Evolutionary conservation across 2,329 filamentous ascomycete species (phyloP).

Genomic region (Fusarium multiceps): DNA sequence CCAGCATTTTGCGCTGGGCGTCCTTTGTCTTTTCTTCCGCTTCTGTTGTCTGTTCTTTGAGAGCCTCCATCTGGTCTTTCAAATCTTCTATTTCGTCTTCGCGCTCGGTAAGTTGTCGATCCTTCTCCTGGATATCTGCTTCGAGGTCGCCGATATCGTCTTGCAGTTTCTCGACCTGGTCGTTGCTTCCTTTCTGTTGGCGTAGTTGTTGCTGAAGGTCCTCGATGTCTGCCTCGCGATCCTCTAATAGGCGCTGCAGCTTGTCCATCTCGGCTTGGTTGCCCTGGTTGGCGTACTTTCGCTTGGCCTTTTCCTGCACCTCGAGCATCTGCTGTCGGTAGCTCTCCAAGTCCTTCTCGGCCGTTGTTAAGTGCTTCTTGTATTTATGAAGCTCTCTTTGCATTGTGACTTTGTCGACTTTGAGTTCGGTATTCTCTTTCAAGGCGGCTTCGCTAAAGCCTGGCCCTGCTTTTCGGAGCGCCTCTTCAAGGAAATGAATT

Average conservation of each 20-base stretch:
- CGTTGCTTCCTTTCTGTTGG: constrained; percentile 65
- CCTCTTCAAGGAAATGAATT: constrained; percentile 95
- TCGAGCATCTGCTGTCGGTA: constrained; percentile 86
- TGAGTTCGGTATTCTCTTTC: constrained; percentile 95
- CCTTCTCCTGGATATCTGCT: constrained; percentile 79
- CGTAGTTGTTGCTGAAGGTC: constrained; percentile 70
- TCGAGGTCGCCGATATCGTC: constrained; percentile 82
- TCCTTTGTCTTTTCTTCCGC: constrained; percentile 69
- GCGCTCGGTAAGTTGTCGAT: constrained; percentile 76
- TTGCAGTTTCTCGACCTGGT: constrained; percentile 73
- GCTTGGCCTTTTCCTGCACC: constrained; percentile 83
- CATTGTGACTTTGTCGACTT: constrained; percentile 91
- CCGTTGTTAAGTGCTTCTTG: constrained; percentile 83
- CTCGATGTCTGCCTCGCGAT: constrained; percentile 70
- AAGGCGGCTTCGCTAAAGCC: constrained; percentile 90
- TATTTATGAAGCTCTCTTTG: constrained; percentile 87
- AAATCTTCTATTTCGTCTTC: constrained; percentile 79
- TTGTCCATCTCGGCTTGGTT: constrained; percentile 71
- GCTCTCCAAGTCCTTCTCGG: constrained; percentile 86
- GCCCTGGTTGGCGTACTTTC: constrained; percentile 77
- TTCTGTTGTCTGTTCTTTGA: constrained; percentile 66
- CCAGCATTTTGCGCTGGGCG: constrained; percentile 60
- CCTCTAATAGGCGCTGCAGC: constrained; percentile 66
- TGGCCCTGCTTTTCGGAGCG: constrained; percentile 85
- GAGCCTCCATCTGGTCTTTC: constrained; percentile 67